Conservation (phyloP, 441 rosid genomes). For the Jatropha podagrica region DNA sequence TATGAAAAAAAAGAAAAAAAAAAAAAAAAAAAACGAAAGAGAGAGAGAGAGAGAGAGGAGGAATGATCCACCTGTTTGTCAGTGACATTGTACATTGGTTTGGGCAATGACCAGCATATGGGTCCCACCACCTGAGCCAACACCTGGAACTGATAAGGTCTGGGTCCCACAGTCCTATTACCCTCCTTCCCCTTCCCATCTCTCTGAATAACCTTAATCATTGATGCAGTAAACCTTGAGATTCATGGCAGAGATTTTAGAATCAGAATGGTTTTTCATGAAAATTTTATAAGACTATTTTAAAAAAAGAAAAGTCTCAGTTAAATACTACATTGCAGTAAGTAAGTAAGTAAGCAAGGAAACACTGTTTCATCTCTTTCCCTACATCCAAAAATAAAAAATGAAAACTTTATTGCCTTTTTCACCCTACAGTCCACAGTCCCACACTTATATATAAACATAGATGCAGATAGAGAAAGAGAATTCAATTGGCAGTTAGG, state of each 20-base stretch:
- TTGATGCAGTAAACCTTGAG: constrained; percentile 44
- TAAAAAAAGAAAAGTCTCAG: no score
- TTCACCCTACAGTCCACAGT: background rate
- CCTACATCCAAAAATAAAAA: no score
- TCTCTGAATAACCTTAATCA: constrained; percentile 37
- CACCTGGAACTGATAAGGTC: constrained; percentile 62
- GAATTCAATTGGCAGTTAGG: constrained; percentile 31
- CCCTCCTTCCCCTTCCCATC: background rate
- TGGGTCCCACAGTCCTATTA: constrained; percentile 34
- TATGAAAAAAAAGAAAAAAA: background rate
- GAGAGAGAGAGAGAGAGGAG: constrained; percentile 22
- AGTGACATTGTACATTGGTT: constrained; percentile 61
- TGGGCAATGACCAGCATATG: constrained; percentile 52
- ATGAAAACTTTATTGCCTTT: constrained; percentile 11
- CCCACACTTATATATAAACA: background rate
- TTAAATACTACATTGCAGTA: constrained; percentile 4
- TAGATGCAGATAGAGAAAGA: background rate
- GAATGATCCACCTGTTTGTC: constrained; percentile 83
- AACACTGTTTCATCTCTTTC: constrained; percentile 29
- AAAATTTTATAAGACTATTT: background rate
- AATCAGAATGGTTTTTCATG: background rate
- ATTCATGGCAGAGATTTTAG: constrained; percentile 35
- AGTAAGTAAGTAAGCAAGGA: background rate
- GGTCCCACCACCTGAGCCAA: constrained; percentile 64
- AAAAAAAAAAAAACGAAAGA: background rate